Base-by-base conservation (phyloP, 345 rosid species). In the Populus tremula region DNA sequence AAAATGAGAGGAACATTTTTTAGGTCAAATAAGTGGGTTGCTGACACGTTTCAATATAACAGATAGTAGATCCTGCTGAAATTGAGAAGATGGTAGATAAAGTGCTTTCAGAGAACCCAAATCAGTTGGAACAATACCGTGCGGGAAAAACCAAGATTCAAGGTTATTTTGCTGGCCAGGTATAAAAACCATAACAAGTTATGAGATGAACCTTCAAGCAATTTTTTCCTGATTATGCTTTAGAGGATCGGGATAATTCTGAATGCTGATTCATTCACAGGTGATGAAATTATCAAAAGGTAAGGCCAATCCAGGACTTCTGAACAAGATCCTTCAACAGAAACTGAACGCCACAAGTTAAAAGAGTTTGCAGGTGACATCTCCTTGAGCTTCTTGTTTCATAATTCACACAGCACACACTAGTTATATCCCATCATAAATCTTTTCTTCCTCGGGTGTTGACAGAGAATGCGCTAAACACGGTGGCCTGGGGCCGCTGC, bases 101-200 rank as follows among this genome's bases (percentile, higher is more conserved):
- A 80, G 92, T 92, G 81, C 72, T 95, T 65, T 78, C 86, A 0
- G 97, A 91, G 77, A 92, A 87, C 77, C 96, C 91, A 13, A 93
- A 91, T 89, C 99, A 93, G 85, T 88, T 93, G 49, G 91, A 88
- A 87, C 97, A 90, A 79, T 95, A 91, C 71, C 94, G 90, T 14
- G 90, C 87, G 2, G 98, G 99, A 61, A 95, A 87, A 88, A 93
- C 94, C 20, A 93, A 93, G 85, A 85, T 95, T 70, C 91, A 93
- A 73, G 98, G 97, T 71, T 93, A n/a, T 85, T 95, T 95, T 82
- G 91, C 96, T 38, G 98, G 97, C 80, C 96, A 91, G 96, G 98
- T 93, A 88, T 69, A 29, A 39, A 70, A 73, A 45, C 29, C 39
- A 67, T 67, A 68, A 62, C 47, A 35, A 21, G 17, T 20, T 77